Evolutionary conservation across 2,329 filamentous ascomycete species (phyloP).

Genomic region (Colletotrichum destructivum): DNA sequence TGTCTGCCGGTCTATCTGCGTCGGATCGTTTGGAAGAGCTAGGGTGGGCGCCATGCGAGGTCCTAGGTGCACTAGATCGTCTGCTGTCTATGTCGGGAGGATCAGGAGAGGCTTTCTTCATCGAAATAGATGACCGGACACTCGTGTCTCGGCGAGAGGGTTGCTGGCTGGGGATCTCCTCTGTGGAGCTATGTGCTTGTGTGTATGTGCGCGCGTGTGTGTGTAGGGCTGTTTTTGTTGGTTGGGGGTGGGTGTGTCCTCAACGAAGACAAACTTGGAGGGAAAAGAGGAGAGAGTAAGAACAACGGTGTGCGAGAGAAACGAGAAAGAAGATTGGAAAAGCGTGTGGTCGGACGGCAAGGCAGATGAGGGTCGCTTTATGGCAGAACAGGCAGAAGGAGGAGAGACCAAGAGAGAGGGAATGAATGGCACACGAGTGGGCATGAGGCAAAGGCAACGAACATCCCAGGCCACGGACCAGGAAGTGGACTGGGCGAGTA

Average conservation of each 20-base stretch:
- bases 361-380: slow-evolving; percentile 36
- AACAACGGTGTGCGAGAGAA: slow-evolving; percentile 11
- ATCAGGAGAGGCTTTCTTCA: slow-evolving; percentile 73
- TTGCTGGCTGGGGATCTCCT: background rate
- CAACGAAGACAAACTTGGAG: slow-evolving; percentile 30
- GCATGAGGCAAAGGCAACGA: slow-evolving; percentile 39
- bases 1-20: slow-evolving; percentile 49
- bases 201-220: background rate
- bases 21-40: slow-evolving; percentile 56
- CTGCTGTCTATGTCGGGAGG: slow-evolving; percentile 69
- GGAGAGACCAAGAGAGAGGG: background rate
- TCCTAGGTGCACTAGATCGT: slow-evolving; percentile 68
- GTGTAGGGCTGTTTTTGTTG: background rate
- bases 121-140: slow-evolving; percentile 63
- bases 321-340: slow-evolving; percentile 23
- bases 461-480: slow-evolving; percentile 31
- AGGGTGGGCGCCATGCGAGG: slow-evolving; percentile 67
- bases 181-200: background rate
- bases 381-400: slow-evolving; percentile 4
- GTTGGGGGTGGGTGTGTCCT: background rate
- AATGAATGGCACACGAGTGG: slow-evolving; percentile 9
- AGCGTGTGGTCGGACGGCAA: slow-evolving; percentile 26
- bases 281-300: slow-evolving; percentile 22
- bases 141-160: slow-evolving; percentile 38
- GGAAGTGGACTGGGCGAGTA: background rate